Conservation (phyloP, 257 asterid species). For the Lithospermum erythrorhizon region DNA sequence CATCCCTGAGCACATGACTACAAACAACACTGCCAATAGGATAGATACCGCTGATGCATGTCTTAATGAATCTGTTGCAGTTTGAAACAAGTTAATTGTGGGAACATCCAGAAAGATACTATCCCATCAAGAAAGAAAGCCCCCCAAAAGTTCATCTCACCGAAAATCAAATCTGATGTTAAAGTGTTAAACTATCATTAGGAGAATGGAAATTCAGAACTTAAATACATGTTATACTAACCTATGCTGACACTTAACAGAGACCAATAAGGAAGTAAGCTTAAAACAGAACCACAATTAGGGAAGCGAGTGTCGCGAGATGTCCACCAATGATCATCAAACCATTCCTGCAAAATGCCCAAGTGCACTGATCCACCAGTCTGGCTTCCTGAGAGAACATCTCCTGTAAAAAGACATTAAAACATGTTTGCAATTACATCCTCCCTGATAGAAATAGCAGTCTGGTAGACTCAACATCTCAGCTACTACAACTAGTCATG, state of each 20-base stretch:
- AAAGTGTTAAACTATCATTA: neutral
- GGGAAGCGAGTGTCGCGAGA: constrained; percentile 63
- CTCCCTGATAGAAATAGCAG: too few relatives aligned
- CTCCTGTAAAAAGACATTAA: constrained; percentile 34
- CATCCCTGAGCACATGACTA: constrained; percentile 68
- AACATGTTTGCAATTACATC: neutral
- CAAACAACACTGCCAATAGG: constrained; percentile 73
- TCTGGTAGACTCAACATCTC: too few relatives aligned
- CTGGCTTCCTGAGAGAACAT: constrained; percentile 76
- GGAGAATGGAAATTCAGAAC: neutral
- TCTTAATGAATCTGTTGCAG: constrained; percentile 71
- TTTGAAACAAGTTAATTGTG: constrained; percentile 24
- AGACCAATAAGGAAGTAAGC: constrained; percentile 77
- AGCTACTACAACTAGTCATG: too few relatives aligned
- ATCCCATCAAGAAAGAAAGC: neutral
- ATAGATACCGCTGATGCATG: constrained; percentile 89
- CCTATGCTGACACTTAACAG: constrained; percentile 83
- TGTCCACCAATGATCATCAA: constrained; percentile 91
- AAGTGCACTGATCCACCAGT: constrained; percentile 67
- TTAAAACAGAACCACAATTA: constrained; percentile 63
- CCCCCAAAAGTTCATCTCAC: neutral
- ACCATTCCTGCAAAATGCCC: constrained; percentile 92
- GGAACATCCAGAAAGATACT: constrained; percentile 1
- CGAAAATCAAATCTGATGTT: neutral
- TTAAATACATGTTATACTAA: constrained; percentile 19